phyloP scores from a whole-genome alignment of 306 rosid species.

The Sindora glabra region DNA sequence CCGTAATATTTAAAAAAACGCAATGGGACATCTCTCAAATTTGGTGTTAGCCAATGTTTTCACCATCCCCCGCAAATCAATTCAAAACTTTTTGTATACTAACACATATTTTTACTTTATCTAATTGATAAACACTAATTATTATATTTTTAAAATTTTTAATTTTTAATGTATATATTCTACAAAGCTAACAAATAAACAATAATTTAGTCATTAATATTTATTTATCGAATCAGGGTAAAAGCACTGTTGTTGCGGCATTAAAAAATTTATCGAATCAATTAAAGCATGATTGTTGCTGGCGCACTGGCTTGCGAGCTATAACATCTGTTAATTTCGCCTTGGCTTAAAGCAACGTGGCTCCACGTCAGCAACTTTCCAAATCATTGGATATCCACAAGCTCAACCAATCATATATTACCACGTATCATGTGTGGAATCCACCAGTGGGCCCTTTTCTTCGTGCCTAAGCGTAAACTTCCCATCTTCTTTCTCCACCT shows the following conservation, averaged over 20 bases:
- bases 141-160: too few relatives aligned
- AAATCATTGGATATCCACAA: conserved; percentile 22
- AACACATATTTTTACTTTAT: too few relatives aligned
- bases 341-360: neutral
- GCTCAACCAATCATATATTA: neutral
- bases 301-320: neutral
- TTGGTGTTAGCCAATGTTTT: conserved; percentile 11
- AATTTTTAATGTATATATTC: too few relatives aligned
- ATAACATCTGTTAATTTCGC: neutral
- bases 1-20: neutral
- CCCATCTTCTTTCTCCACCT: conserved; percentile 33
- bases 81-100: too few relatives aligned
- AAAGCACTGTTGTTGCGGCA: too few relatives aligned
- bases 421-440: conserved; percentile 23
- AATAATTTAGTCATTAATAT: too few relatives aligned
- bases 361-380: conserved; percentile 10
- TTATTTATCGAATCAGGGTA: too few relatives aligned
- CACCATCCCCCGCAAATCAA: too few relatives aligned
- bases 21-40: conserved; percentile 15
- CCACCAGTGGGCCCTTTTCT: conserved; percentile 35
- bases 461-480: conserved; percentile 46
- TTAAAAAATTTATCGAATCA: conserved; percentile 12
- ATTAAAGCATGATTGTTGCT: conserved; percentile 14
- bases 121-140: too few relatives aligned
- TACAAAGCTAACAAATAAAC: too few relatives aligned